Evolutionary conservation across 805 yeast genomes (phyloP).

Genomic region (Barnettozyma vustinii): DNA sequence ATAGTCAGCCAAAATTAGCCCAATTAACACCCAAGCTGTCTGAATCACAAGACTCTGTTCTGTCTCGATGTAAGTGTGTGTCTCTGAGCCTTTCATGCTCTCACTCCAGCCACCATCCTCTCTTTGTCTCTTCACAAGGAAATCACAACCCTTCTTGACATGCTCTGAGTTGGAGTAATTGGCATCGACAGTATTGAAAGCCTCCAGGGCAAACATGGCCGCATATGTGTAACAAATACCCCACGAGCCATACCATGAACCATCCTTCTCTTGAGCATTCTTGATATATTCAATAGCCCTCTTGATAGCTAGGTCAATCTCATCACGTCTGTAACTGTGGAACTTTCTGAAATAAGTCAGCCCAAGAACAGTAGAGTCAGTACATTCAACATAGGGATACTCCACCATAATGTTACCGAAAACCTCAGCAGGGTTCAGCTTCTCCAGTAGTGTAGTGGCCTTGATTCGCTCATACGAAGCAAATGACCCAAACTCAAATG

Average conservation of each 20-base stretch:
- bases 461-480: conserved; percentile 86
- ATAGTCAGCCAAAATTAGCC: conserved; percentile 71
- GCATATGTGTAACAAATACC: conserved; percentile 96
- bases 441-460: conserved; percentile 72
- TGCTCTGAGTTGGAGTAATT: conserved; percentile 53
- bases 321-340: conserved; percentile 58
- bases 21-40: conserved; percentile 90
- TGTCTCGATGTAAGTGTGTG: conserved; percentile 65
- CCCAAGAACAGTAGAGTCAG: conserved; percentile 92
- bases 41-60: conserved; percentile 70
- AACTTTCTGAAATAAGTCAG: conserved; percentile 68
- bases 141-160: conserved; percentile 80
- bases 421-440: conserved; percentile 92
- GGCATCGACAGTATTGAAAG: conserved; percentile 65
- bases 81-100: conserved; percentile 83
- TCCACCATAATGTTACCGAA: conserved; percentile 98
- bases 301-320: conserved; percentile 63
- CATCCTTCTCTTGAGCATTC: conserved; percentile 66
- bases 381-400: conserved; percentile 96
- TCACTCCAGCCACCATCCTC: conserved; percentile 98
- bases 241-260: conserved; percentile 99
- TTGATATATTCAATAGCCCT: conserved; percentile 72
- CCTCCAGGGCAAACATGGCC: conserved; percentile 96
- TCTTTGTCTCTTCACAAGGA: conserved; percentile 67
- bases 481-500: conserved; percentile 84